Evolutionary conservation across 2,329 filamentous ascomycete genomes (phyloP), one percentile per base, ranked within the genome.

Genomic region (Alternaria brassicicola): DNA sequence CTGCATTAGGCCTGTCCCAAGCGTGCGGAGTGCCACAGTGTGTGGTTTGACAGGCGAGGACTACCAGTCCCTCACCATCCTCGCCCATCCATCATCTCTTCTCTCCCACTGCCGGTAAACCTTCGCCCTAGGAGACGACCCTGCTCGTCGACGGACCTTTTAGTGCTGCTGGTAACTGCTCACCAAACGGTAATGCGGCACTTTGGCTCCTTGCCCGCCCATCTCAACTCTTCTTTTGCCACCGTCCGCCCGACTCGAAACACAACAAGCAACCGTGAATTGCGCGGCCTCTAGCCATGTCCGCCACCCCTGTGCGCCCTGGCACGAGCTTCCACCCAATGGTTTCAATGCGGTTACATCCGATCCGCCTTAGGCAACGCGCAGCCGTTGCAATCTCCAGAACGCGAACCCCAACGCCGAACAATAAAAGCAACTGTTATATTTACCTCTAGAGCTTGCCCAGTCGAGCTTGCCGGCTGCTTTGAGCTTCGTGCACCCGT

Each of bases 211-310:
- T 15, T 46, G 43, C 25, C 17, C 36, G 48, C 36, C 12, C 36
- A 31, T 23, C 42, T 28, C 33, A 21, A 48, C 42, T 28, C 42
- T 17, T 42, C 49, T 41, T 39, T 53, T 47, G 49, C 48, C 23
- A 17, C 49, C 8, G 31, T 38, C 35, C 31, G 35, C 9, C 49
- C 55, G 41, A 47, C 35, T 9, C 55, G 42, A 54, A 54, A 57
- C 55, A 26, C 55, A 57, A 57, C 55, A 58, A 57, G 39, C 55
- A 57, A 50, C 48, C 48, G 52, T 35, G 38, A 46, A 56, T 60
- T 60, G 54, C 57, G 60, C 57, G 60, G 58, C 55, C 47, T 46
- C 31, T 33, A 30, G n/a, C 50, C 43, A 54, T 26, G 12, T 35
- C 28, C 31, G 15, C 55, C n/a, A 36, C 50, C 57, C 60, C 53